A percentile compares a stretch with the other conserved stretches of the same genome.
phyloP scores from a whole-genome alignment of 192 early-diverging fungal genomes.

The Linnemannia zychae region DNA sequence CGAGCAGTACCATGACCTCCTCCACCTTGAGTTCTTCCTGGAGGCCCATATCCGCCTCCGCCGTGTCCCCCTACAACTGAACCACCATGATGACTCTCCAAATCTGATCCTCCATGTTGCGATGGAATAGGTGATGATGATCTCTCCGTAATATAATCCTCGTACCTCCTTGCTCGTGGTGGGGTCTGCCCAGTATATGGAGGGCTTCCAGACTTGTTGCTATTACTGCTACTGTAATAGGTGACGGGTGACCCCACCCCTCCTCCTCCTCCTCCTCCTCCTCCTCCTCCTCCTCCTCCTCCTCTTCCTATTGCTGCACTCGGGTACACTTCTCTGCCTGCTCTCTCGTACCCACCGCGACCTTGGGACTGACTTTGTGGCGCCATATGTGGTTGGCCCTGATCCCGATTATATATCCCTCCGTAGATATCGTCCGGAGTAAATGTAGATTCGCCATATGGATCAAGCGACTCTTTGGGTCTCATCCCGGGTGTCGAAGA shows the following conservation, averaged over 20 bases:
- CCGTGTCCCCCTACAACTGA: conserved; percentile 11
- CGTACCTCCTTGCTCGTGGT: conserved; percentile 16
- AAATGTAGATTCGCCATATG: conserved; percentile 45
- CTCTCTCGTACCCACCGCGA: not conserved
- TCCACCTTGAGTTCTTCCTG: not conserved
- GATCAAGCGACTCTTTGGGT: conserved; percentile 13
- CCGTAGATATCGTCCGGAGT: conserved; percentile 22
- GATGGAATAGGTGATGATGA: conserved; percentile 36
- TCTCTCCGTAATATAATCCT: conserved; percentile 19
- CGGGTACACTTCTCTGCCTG: not conserved
- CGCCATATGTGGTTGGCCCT: not conserved
- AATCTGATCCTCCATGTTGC: conserved; percentile 38
- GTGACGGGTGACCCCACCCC: not conserved
- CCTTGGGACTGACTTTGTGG: conserved; percentile 10
- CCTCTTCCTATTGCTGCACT: not conserved
- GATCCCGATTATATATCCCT: not conserved
- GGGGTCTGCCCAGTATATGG: conserved; percentile 14
- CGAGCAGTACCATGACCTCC: not conserved
- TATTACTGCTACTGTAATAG: conserved; percentile 9
- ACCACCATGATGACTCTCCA: conserved; percentile 29
- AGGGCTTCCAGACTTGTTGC: not conserved
- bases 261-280: not conserved
- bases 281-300: not conserved
- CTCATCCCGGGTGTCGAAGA: not conserved
- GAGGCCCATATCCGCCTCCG: conserved; percentile 5